Conservation (phyloP, 441 rosid species). For the Omphalea diandra region DNA sequence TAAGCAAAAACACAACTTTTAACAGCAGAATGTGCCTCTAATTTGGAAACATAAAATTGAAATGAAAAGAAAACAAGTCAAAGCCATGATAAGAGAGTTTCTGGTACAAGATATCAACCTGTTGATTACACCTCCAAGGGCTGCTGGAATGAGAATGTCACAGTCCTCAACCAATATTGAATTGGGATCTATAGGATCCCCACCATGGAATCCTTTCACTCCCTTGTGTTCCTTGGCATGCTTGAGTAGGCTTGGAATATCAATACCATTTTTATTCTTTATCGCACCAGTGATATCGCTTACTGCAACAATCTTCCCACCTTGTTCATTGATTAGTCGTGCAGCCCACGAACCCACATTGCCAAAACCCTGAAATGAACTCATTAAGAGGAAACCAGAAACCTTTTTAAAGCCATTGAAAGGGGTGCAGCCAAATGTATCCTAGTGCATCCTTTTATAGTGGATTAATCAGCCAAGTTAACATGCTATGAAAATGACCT, state of each 20-base stretch:
- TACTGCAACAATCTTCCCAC: conserved; percentile 87
- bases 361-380: conserved; percentile 74
- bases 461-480: background rate
- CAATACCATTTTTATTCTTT: conserved; percentile 79
- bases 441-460: background rate
- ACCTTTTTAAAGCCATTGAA: background rate
- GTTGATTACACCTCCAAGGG: conserved; percentile 93
- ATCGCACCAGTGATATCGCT: conserved; percentile 95
- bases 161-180: conserved; percentile 83
- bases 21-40: too few relatives aligned
- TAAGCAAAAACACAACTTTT: too few relatives aligned
- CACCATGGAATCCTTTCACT: conserved; percentile 69
- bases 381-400: background rate
- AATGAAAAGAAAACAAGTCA: too few relatives aligned
- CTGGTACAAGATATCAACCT: conserved; percentile 41
- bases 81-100: background rate
- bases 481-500: conserved; percentile 37
- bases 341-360: conserved; percentile 99
- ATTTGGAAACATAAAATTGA: too few relatives aligned
- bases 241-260: conserved; percentile 50
- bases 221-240: conserved; percentile 68
- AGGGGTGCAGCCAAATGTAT: background rate
- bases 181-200: conserved; percentile 57
- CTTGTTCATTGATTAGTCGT: conserved; percentile 74
- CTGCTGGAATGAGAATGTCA: conserved; percentile 95